Base-by-base conservation (phyloP, 768 basidiomycete genomes). In the Suillus cothurnatus region DNA sequence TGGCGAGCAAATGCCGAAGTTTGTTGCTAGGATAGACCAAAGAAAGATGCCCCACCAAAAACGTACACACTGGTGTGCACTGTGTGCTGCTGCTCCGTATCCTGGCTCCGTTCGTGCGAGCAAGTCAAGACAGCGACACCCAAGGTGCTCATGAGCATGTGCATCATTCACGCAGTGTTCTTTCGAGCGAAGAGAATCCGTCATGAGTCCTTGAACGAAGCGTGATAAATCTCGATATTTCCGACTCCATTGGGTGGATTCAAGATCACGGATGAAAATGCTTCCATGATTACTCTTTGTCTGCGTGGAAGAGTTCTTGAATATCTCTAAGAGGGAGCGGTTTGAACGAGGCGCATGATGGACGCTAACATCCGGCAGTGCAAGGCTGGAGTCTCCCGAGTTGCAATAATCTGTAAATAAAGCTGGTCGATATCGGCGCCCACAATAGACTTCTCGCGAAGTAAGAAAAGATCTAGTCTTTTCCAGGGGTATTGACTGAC, bases 131-230 rank as follows among this genome's bases (percentile, higher is more conserved):
- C 61, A 38, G 21, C 9, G 39, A 12, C 28, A 17, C 7, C 52
- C 53, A 36, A 62, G 23, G n/a, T 36, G 61, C 15, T 55, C 34
- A 11, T 62, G 15, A 21, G 23, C 17, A 3, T 36, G 36, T 14
- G 15, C 15, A 7, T 0, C 0, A 23, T 57, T 52, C 15, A 58
- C 7, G 38, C 36, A 19, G 19, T 57, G 58, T 32, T 62, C 8
- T 52, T 62, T 36, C 12, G 61, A 55, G 17, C 61, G 61, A 17
- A 11, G 6, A 53, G 50, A 34, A 14, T 53, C 12, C 0, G 1
- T 4, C 8, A 62, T 34, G 36, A 62, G 34, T 62, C 61, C 0
- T 34, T n/a, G 23, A 62, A 38, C 6, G 61, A 62, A 32, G 61
- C 15, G 1, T 62, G 61, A 11, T 62, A 62, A 3, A 62, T 38